A percentile compares a stretch with the other conserved stretches of the same genome.
phyloP scores from a whole-genome alignment of 805 yeast species.

The Kregervanrija pseudodelftensis region DNA sequence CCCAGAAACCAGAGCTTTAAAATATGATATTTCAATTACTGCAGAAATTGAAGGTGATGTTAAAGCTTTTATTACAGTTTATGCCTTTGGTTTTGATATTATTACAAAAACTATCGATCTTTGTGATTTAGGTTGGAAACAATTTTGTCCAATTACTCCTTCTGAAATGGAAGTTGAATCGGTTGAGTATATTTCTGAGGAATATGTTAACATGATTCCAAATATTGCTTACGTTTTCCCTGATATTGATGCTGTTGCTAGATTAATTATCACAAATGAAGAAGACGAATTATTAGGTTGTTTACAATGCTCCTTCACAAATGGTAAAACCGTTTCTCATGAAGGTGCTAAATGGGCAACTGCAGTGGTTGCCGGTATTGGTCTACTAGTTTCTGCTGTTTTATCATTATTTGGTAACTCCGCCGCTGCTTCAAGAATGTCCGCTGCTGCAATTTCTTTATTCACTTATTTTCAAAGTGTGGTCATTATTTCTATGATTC shows the following conservation, averaged over 20 bases:
- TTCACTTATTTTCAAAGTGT: conserved; percentile 86
- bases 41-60: conserved; percentile 64
- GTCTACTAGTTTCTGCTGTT: conserved; percentile 77
- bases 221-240: conserved; percentile 84
- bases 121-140: conserved; percentile 68
- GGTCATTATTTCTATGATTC: conserved; percentile 76
- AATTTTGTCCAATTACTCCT: conserved; percentile 84
- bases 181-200: conserved; percentile 46
- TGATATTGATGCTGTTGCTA: conserved; percentile 74
- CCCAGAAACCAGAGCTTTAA: conserved; percentile 62
- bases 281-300: conserved; percentile 52
- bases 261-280: conserved; percentile 37
- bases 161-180: conserved; percentile 76
- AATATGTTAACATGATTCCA: conserved; percentile 56
- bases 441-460: conserved; percentile 79
- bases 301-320: conserved; percentile 64
- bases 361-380: conserved; percentile 82
- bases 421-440: conserved; percentile 79
- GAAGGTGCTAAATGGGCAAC: conserved; percentile 88
- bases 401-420: conserved; percentile 82
- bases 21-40: conserved; percentile 61
- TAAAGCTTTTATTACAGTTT: conserved; percentile 62
- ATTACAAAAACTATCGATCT: conserved; percentile 52
- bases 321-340: conserved; percentile 77
- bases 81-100: conserved; percentile 79